Evolutionary conservation across 352 stramenopile genomes (phyloP), one percentile per base, ranked within the genome.

Genomic region (Phytophthora kernoviae): DNA sequence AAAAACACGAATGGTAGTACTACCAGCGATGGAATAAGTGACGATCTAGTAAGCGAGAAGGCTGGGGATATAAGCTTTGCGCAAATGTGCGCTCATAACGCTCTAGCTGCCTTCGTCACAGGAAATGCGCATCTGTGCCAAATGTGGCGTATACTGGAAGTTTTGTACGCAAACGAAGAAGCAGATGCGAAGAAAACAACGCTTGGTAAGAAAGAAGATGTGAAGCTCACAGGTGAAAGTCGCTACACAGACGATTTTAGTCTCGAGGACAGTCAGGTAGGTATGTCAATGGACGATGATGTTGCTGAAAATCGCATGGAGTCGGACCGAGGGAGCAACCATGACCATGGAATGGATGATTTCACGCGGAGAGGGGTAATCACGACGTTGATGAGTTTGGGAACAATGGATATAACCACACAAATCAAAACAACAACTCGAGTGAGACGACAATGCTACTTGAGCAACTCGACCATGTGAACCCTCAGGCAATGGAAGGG

Each of bases 61-160:
- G 33, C 32, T 44, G 64, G 3, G 24, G 24, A 56, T 5, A 36
- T 83, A 44, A 78, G 70, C 5, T 94, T 93, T 51, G 73, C 74
- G 0, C 71, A 93, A 40, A 84, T 92, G 72, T 96, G 84, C 50
- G 83, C 81, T 0, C 83, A 93, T 68, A 96, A 96, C 33, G 87
- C 87, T 9, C 73, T 93, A 33, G 87, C 82, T 15, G 78, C 85
- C 9, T 86, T 91, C 45, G 80, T 92, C 24, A 81, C 84, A 0
- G 83, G 83, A 2, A 91, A 92, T 47, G 47, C 75, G 5, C 81
- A 93, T 42, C 50, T 94, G 43, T 90, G 81, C 26, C 84, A 93
- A 22, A 96, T 93, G 82, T 96, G 87, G 87, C 86, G 84, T 8
- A 92, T 96, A 48, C 57, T 96, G 7, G 75, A 94, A 10, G 79